Base-by-base conservation (phyloP, 495 filamentous ascomycete genomes). In the Aspergillus funiculosus region DNA sequence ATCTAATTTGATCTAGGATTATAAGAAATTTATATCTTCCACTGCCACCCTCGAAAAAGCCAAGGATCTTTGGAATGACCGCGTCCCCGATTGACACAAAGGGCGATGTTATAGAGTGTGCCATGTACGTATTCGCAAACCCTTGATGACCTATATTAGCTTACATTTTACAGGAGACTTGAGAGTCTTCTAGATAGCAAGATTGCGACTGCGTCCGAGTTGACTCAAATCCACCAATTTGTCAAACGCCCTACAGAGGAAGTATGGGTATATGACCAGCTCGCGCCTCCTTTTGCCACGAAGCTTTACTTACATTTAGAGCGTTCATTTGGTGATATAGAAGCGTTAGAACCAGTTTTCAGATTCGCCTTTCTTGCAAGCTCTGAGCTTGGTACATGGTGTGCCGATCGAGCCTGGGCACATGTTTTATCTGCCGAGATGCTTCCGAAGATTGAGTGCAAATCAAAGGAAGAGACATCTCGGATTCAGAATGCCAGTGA, bases 61-160 rank as follows among this genome's bases (percentile, higher is more conserved):
- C 92, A 10, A 83, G 83, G 44, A 81, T 99, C 17, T 86, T 99
- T 56, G 92, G 91, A 13, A 95, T 99, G 91, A 99, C 92, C 6
- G 92, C 92, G 11, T 96, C 91, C 7, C 92, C 92, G 1, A 83
- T 97, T n/a, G 91, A 97, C 68, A 80, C 84, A 2, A 82, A 85
- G 52, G 72, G 75, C 0, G 79, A 92, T 54, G 76, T 87, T 18
- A 66, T 77, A 15, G 67, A 79, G 29, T 85, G 85, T 43, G 89
- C 88, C 13, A 60, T 53, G 76, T 82, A 63, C 48, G 66, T 60
- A 14, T 4, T 25, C 9, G 13, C 32, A n/a, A 22, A 19, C 22
- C 4, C 1, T 4, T 15, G 11, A 15, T 2, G 9, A 2, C 13
- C 4, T 13, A 38, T 32, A 4, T 25, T 28, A 21, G 27, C 47